phyloP scores from a whole-genome alignment of 345 rosid genomes.

The Hibiscus syriacus region DNA sequence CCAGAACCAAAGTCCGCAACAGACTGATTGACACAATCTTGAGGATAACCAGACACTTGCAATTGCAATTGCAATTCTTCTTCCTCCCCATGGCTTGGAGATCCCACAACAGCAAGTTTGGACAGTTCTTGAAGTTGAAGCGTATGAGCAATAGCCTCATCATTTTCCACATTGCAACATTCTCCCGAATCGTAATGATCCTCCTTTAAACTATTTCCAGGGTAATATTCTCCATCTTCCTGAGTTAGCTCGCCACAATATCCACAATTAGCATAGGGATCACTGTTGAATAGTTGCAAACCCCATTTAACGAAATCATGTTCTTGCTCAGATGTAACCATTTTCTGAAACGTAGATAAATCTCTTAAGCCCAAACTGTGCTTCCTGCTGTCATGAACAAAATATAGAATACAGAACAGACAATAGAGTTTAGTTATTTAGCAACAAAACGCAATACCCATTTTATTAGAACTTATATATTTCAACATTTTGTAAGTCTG shows the following conservation, averaged over 20 bases:
- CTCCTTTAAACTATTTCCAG: slow-evolving; percentile 31
- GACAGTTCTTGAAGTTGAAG: slow-evolving; percentile 61
- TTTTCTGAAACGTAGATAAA: slow-evolving; percentile 2
- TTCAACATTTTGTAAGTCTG: background rate
- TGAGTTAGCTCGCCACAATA: slow-evolving; percentile 23
- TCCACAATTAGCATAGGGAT: slow-evolving; percentile 39
- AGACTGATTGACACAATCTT: slow-evolving; percentile 34
- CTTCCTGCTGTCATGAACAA: slow-evolving; percentile 14
- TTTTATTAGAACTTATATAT: background rate
- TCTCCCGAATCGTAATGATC: slow-evolving; percentile 27
- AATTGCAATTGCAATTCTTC: slow-evolving; percentile 15
- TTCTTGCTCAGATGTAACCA: slow-evolving; percentile 51
- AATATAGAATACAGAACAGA: background rate
- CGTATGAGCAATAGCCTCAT: slow-evolving; percentile 49
- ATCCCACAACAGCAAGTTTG: slow-evolving; percentile 40
- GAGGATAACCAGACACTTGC: slow-evolving; percentile 24
- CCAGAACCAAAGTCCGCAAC: slow-evolving; percentile 36
- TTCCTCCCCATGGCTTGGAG: slow-evolving; percentile 24
- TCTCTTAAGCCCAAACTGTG: background rate
- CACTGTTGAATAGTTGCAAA: slow-evolving; percentile 43
- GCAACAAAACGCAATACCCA: slow-evolving; percentile 3
- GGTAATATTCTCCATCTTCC: slow-evolving; percentile 32
- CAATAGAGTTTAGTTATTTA: background rate
- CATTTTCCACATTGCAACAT: slow-evolving; percentile 32
- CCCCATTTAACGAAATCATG: slow-evolving; percentile 57